Evolutionary conservation across 176 grass and related monocot species (phyloP).

Genomic region (Hsuehochloa calcarea): DNA sequence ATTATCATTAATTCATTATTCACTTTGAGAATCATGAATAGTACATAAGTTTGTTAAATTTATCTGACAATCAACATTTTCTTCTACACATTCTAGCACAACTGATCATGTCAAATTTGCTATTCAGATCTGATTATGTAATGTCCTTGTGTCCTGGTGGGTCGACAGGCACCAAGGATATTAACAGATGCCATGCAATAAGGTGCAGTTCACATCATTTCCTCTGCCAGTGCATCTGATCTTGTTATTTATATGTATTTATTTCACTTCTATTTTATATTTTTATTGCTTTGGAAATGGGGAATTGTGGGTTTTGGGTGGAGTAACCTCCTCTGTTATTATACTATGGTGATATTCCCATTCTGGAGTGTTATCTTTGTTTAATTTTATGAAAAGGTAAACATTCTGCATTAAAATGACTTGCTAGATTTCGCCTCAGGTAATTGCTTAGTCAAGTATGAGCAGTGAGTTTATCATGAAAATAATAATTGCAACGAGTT

Average conservation of each 20-base stretch:
- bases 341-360: neutral
- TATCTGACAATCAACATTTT: neutral
- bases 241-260: neutral
- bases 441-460: neutral
- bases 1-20: neutral
- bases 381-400: neutral
- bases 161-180: constrained; percentile 35
- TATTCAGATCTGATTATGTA: constrained; percentile 55
- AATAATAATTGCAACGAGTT: neutral
- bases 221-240: neutral
- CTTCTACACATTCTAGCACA: neutral
- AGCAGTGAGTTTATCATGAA: neutral
- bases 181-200: constrained; percentile 36
- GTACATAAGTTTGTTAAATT: neutral
- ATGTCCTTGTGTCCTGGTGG: constrained; percentile 58
- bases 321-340: neutral
- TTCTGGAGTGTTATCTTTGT: neutral
- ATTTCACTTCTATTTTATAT: neutral
- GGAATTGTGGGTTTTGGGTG: neutral
- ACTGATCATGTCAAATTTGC: constrained; percentile 11
- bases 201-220: constrained; percentile 39
- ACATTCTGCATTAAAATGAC: neutral
- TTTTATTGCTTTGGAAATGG: neutral
- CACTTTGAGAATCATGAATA: neutral
- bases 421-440: neutral